Conservation (phyloP, 306 rosid genomes). For the Hylodesmum podocarpum region DNA sequence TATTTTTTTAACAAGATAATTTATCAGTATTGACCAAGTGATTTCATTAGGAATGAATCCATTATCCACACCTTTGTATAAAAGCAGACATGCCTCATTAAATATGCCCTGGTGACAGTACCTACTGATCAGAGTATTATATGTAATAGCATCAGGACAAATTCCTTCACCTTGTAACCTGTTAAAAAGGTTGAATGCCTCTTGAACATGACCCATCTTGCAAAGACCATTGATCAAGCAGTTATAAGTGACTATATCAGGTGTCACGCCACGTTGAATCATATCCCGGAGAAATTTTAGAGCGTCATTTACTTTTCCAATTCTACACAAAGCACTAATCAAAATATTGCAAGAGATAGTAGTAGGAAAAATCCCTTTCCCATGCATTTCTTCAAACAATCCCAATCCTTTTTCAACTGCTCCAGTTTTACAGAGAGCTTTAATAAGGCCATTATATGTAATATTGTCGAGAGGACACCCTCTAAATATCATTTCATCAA, state of each 20-base stretch:
- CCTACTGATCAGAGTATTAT: slow-evolving; percentile 73
- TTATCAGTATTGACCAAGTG: slow-evolving; percentile 77
- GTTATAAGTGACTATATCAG: slow-evolving; percentile 87
- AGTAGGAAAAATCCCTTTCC: slow-evolving; percentile 55
- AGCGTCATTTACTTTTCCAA: slow-evolving; percentile 69
- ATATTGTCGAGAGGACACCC: slow-evolving; percentile 81
- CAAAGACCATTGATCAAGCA: slow-evolving; percentile 84
- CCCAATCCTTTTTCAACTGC: slow-evolving; percentile 68
- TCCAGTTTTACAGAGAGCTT: slow-evolving; percentile 73
- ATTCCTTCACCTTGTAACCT: slow-evolving; percentile 70
- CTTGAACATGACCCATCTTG: slow-evolving; percentile 55
- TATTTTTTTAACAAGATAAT: slow-evolving; percentile 42
- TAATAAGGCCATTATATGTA: slow-evolving; percentile 78
- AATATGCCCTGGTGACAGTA: slow-evolving; percentile 63
- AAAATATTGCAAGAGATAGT: slow-evolving; percentile 70
- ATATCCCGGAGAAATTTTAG: slow-evolving; percentile 69
- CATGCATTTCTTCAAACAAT: slow-evolving; percentile 78
- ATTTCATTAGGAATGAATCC: slow-evolving; percentile 73
- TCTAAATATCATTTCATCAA: slow-evolving; percentile 77
- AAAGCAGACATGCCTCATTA: slow-evolving; percentile 65
- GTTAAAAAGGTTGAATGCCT: slow-evolving; percentile 74
- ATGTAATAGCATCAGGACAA: slow-evolving; percentile 70
- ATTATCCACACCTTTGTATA: slow-evolving; percentile 60
- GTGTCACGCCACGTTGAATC: slow-evolving; percentile 67
- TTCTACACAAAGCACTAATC: slow-evolving; percentile 71